Percentiles rank a stretch among this genome's conserved stretches.
Evolutionary conservation across 495 filamentous ascomycete genomes (phyloP).

Genomic region (Neurospora intermedia): DNA sequence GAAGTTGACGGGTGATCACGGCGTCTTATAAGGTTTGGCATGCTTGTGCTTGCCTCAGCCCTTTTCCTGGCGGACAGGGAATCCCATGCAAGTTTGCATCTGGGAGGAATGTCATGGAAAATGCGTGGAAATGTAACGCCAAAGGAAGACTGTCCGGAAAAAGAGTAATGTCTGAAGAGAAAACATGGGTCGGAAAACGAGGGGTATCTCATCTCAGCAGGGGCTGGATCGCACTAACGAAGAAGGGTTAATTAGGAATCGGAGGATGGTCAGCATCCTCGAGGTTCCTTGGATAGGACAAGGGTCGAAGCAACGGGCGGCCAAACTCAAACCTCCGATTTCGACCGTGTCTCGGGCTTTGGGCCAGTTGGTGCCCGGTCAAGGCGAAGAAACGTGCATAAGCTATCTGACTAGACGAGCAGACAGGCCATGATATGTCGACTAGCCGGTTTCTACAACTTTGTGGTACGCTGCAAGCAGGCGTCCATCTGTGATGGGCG

Average conservation of each 20-base stretch:
- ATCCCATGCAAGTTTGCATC: not conserved
- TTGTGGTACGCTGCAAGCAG: not conserved
- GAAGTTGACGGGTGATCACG: not conserved
- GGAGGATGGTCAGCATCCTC: not conserved
- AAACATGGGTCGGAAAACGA: not conserved
- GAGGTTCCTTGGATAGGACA: not conserved
- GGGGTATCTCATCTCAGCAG: not conserved
- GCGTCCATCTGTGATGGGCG: not conserved
- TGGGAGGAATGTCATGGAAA: not conserved
- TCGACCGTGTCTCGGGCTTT: not conserved
- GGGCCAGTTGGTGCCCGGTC: not conserved
- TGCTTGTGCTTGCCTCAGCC: not conserved
- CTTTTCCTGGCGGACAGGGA: not conserved
- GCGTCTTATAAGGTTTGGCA: not conserved
- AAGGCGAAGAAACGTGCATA: not conserved
- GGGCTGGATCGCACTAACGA: not conserved
- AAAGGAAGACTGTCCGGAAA: not conserved
- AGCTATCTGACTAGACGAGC: not conserved
- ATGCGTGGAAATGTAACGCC: not conserved
- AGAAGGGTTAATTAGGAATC: not conserved
- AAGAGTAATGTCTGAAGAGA: not conserved
- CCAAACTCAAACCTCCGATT: not conserved
- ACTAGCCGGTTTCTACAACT: not conserved
- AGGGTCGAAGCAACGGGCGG: not conserved
- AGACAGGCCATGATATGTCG: not conserved